Conservation (phyloP, 169 alveolate genomes). For the Plasmodium fragile region DNA sequence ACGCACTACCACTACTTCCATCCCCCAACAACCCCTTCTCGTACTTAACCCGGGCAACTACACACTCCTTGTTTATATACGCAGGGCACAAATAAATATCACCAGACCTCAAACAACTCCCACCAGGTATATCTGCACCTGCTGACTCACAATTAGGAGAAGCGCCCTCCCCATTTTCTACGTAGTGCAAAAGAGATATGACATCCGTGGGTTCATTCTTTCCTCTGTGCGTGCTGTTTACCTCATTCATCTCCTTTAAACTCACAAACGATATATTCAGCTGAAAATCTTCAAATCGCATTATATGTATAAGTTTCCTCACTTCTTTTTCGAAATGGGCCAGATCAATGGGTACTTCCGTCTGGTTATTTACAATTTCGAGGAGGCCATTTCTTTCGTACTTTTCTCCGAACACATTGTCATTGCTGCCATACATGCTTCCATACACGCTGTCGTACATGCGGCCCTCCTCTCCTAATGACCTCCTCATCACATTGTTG, state of each 20-base stretch:
- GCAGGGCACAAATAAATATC: constrained; percentile 71
- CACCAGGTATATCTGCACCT: neutral
- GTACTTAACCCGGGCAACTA: constrained; percentile 24
- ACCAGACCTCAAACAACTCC: constrained; percentile 5
- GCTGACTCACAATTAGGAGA: neutral
- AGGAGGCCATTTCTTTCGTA: constrained; percentile 22
- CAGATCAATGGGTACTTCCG: constrained; percentile 40
- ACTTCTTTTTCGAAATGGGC: constrained; percentile 52
- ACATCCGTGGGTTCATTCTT: constrained; percentile 54
- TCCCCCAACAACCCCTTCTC: neutral
- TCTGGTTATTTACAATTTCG: constrained; percentile 57
- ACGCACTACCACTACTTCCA: neutral
- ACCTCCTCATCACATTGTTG: neutral
- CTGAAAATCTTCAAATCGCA: constrained; percentile 25
- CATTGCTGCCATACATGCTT: neutral
- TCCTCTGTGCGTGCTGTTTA: constrained; percentile 42
- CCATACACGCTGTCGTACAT: neutral
- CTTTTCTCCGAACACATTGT: neutral
- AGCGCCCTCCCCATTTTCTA: neutral
- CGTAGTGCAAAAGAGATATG: constrained; percentile 28
- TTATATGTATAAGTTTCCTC: constrained; percentile 35
- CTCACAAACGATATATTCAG: constrained; percentile 41
- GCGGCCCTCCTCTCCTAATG: neutral
- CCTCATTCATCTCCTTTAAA: constrained; percentile 40
- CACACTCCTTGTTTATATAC: constrained; percentile 53